Evolutionary conservation across 2,329 filamentous ascomycete species (phyloP), one percentile per base, ranked within the genome.

Genomic region (Arachnopeziza araneosa): DNA sequence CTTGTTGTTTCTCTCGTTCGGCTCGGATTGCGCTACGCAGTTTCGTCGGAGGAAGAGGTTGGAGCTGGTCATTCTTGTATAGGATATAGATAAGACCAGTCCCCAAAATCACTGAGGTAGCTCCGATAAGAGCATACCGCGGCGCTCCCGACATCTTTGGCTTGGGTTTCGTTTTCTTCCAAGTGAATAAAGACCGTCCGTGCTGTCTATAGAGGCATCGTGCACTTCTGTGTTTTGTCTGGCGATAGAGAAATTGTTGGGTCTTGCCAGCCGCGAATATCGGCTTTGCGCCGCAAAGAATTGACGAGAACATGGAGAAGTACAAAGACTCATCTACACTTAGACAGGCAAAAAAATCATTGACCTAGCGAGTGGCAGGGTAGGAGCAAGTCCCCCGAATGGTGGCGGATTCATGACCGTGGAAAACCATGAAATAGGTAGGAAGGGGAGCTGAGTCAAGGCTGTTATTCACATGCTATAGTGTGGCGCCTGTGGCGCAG

Each of bases 41-140:
- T 58, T 60, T 60, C 19, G 70, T 73, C 2, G 70, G 61, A 26
- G 71, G 70, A 10, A 72, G 61, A 32, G 70, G 70, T 53, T 72
- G 71, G 17, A 71, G 56, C 48, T 68, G 64, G 54, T 71, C 66
- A 54, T 68, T 72, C 48, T 60, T 58, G 55, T 70, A 71, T 5
- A 73, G 66, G 24, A 73, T 67, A 30, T 72, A 72, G 53, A 68
- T 65, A 1, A 71, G 50, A 17, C 65, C 60, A 6, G 66, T 56
- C 10, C 52, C 59, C 23, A 72, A 55, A 12, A 71, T 55, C 6
- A 69, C 50, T 44, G 68, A 67, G 30, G 69, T 69, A 8, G 63
- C 58, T 55, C 64, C 65, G 49, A 70, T 53, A 24, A 69, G 30
- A 17, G 62, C 56, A 12, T 62, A 59, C 19, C 55, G 61, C 8